A percentile compares a stretch with the other conserved stretches of the same genome.
These are phyloP conservation scores for Metschnikowia kofuensis DNA, from an alignment of 805 yeast genomes.

Conservation along the genomic window DNA sequence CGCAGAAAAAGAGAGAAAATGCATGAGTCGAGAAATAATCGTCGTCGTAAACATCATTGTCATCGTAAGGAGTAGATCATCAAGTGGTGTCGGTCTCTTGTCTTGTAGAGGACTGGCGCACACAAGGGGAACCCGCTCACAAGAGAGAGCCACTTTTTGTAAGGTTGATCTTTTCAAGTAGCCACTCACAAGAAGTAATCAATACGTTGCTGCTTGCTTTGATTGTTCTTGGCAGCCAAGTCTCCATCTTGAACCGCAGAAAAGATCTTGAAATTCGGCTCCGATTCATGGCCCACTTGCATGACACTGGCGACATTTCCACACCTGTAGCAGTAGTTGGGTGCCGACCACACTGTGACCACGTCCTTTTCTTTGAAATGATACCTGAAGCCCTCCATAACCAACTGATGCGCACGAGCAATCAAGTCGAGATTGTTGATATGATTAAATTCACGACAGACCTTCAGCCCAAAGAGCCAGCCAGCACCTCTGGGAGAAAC, in stretches of 20 bases:
- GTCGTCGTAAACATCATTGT: not conserved
- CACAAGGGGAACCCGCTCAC: too few species aligned
- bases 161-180: too few species aligned
- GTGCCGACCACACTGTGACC: conserved; percentile 98
- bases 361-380: conserved; percentile 96
- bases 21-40: not conserved
- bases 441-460: conserved; percentile 93
- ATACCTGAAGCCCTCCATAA: conserved; percentile 96
- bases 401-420: conserved; percentile 96
- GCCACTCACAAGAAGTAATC: conserved; percentile 38
- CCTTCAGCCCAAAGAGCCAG: conserved; percentile 93
- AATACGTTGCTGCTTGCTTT: conserved; percentile 42
- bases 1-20: not conserved
- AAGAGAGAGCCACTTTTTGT: not conserved
- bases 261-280: conserved; percentile 89
- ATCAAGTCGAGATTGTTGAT: conserved; percentile 84
- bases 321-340: conserved; percentile 94
- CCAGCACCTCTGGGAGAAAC: conserved; percentile 98
- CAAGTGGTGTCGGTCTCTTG: too few species aligned
- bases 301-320: conserved; percentile 98
- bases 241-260: conserved; percentile 91
- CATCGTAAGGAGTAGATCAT: not conserved
- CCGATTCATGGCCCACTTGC: conserved; percentile 86
- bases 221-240: conserved; percentile 36
- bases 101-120: too few species aligned